phyloP scores from a whole-genome alignment of 2,329 filamentous ascomycete species.

The Exophiala sideris region DNA sequence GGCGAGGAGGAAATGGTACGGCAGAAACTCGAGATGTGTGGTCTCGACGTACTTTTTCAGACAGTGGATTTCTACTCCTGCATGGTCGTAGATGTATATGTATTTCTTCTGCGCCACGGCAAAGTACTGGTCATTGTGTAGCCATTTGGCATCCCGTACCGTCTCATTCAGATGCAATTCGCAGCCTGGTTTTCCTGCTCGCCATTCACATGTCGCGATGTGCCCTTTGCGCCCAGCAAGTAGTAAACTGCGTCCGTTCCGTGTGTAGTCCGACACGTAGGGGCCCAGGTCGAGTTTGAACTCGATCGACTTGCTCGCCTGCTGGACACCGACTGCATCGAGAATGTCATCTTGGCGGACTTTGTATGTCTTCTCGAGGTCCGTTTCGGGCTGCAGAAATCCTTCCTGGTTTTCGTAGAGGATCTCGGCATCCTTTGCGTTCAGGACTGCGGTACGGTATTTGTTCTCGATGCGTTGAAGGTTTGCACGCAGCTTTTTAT shows the following conservation, averaged over 20 bases:
- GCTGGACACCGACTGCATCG: conserved; percentile 70
- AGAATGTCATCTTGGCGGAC: conserved; percentile 84
- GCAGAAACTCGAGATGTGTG: conserved; percentile 89
- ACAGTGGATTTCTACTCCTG: conserved; percentile 89
- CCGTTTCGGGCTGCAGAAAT: conserved; percentile 82
- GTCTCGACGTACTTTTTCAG: conserved; percentile 88
- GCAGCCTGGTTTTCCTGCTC: conserved; percentile 83
- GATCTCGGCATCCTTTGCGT: conserved; percentile 93
- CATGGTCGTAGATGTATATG: conserved; percentile 91
- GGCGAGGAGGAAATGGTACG: conserved; percentile 90
- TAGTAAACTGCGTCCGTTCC: conserved; percentile 81
- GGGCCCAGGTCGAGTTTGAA: conserved; percentile 80
- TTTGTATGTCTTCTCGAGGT: conserved; percentile 88
- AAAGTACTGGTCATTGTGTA: conserved; percentile 91
- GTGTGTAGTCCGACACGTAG: conserved; percentile 83
- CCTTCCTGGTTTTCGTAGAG: conserved; percentile 81
- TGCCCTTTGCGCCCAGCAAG: conserved; percentile 89
- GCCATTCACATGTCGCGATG: conserved; percentile 95
- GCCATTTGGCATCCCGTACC: conserved; percentile 81
- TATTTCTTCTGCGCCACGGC: conserved; percentile 95
- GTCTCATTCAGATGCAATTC: conserved; percentile 91
- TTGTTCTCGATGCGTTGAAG: conserved; percentile 75
- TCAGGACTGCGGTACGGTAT: conserved; percentile 74
- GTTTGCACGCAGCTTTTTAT: conserved; percentile 85
- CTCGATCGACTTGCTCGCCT: conserved; percentile 90